Base-by-base conservation (phyloP, 345 rosid species). In the Dovyalis caffra region DNA sequence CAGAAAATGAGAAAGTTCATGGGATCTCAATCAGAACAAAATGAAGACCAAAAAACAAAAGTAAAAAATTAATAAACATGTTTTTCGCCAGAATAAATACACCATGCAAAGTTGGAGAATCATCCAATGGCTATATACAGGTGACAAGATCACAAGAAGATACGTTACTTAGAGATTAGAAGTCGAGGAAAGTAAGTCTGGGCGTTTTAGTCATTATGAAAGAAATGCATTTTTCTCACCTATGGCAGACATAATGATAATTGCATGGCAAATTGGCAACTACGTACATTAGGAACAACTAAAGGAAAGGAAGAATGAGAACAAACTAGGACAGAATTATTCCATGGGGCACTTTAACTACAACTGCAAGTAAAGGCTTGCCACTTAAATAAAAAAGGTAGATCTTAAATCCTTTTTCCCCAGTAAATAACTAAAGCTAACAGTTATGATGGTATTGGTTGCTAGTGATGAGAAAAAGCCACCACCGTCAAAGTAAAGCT, bases 371-470 rank as follows among this genome's bases (percentile, higher is more conserved):
- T 3, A 47, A 40, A 23, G 70, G 32, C 34, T n/a, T 32, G 26
- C 63, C 64, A 31, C 62, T 51, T 8, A 29, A 29, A 51, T 51
- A 31, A 32, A 67, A n/a, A 31, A 49, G 43, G 20, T 15, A 21
- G 40, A 49, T 32, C 23, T 51, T 6, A 26, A 35, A 64, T 35
- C 47, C n/a, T 47, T n/a, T 5, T 18, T 8, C 21, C 53, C 21
- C 37, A 66, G 29, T 51, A 20, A 35, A 56, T 37, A 37, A 28
- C 16, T 53, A 74, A 53, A 16, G 51, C 16, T 21, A 45, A 21
- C 60, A 40, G 10, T 35, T 65, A 28, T 37, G 66, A 56, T 74
- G 77, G n/a, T n/a, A n/a, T n/a, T n/a, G n/a, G 23, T 38, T 56
- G 56, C 1, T 10, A 37, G 14, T 21, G 38, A 28, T 53, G 32